Evolutionary conservation across 2,329 filamentous ascomycete genomes (phyloP).

Genomic region (Penicillium sp.): DNA sequence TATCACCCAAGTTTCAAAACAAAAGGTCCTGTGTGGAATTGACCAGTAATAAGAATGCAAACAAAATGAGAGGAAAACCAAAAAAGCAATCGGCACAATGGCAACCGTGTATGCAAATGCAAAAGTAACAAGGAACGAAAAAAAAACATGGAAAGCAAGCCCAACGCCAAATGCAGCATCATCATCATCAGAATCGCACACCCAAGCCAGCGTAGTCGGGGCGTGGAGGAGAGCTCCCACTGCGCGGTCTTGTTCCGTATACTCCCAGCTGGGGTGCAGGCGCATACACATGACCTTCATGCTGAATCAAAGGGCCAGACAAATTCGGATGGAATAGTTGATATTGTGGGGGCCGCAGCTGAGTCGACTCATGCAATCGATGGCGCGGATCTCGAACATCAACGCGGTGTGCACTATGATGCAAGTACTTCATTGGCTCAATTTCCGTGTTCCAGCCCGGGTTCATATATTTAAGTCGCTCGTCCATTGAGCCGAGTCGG

Average conservation of each 20-base stretch:
- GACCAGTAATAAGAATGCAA: not conserved
- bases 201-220: constrained; percentile 27
- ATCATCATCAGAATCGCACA: constrained; percentile 10
- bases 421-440: constrained; percentile 17
- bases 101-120: not conserved
- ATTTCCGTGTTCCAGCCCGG: constrained; percentile 18
- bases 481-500: constrained; percentile 23
- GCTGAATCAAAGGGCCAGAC: constrained; percentile 31
- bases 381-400: constrained; percentile 33
- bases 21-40: not conserved
- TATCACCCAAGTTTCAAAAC: not conserved
- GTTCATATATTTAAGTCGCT: constrained; percentile 14
- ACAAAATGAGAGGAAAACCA: not conserved
- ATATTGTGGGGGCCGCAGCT: constrained; percentile 23
- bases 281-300: constrained; percentile 17
- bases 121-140: not conserved
- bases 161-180: not conserved
- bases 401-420: constrained; percentile 32
- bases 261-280: constrained; percentile 15
- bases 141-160: not conserved
- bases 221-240: constrained; percentile 34
- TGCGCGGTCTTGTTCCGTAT: constrained; percentile 27
- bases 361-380: constrained; percentile 21
- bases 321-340: constrained; percentile 30
- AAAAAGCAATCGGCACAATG: not conserved